These are phyloP conservation scores for Candida chauliodis DNA, from an alignment of 805 yeast genomes.

Conservation along the genomic window DNA sequence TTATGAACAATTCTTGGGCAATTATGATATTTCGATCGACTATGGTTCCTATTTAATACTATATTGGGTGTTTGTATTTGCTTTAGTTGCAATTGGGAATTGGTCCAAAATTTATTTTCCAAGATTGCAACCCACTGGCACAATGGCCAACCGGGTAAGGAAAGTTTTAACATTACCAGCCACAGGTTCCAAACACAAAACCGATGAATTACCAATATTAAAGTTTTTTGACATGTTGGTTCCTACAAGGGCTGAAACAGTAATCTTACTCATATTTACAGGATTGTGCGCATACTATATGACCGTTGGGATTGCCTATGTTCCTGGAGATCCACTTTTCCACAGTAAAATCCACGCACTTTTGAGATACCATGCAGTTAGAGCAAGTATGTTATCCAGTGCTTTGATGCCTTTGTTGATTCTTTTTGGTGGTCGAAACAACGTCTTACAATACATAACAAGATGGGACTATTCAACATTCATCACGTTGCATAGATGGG, in stretches of 20 bases:
- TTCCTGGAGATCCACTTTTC: constrained; percentile 35
- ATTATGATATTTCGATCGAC: constrained; percentile 41
- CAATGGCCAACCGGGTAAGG: constrained; percentile 29
- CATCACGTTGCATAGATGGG: constrained; percentile 27
- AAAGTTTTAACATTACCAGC: constrained; percentile 40
- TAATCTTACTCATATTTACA: constrained; percentile 30
- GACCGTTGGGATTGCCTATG: constrained; percentile 20
- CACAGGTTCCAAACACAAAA: constrained; percentile 21
- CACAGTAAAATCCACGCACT: constrained; percentile 28
- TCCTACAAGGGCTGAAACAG: constrained; percentile 38
- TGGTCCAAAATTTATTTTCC: constrained; percentile 33
- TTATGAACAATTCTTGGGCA: constrained; percentile 38
- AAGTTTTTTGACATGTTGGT: constrained; percentile 28
- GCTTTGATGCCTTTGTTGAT: constrained; percentile 29
- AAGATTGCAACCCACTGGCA: constrained; percentile 19
- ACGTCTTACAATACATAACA: constrained; percentile 35
- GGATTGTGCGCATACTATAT: constrained; percentile 24
- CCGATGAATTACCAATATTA: constrained; percentile 21
- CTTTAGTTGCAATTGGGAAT: constrained; percentile 23
- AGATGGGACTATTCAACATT: constrained; percentile 33
- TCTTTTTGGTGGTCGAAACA: constrained; percentile 34
- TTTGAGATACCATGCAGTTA: constrained; percentile 38
- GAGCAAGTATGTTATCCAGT: constrained; percentile 30
- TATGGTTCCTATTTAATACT: constrained; percentile 33
- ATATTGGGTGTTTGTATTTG: constrained; percentile 31